Conservation (phyloP, 1,139 yeast species). For the Kazachstania sp. region DNA sequence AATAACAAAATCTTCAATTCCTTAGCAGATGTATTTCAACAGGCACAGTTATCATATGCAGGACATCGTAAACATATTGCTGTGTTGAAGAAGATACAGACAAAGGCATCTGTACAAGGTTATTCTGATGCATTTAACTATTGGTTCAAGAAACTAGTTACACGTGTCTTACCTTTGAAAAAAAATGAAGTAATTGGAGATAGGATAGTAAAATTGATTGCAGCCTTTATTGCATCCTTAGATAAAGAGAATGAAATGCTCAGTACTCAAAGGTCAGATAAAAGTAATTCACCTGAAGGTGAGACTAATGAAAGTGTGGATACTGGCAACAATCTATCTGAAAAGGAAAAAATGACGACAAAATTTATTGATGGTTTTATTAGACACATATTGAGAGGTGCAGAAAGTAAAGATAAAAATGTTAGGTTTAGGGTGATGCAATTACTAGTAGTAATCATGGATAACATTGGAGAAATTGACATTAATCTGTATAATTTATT, state of each 20-base stretch:
- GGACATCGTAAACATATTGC: conserved; percentile 71
- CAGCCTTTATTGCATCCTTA: conserved; percentile 46
- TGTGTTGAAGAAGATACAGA: conserved; percentile 51
- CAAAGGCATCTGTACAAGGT: conserved; percentile 45
- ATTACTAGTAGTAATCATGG: conserved; percentile 63
- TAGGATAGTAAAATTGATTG: conserved; percentile 64
- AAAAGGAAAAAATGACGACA: conserved; percentile 37
- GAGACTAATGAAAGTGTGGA: conserved; percentile 12
- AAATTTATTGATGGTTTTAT: conserved; percentile 55
- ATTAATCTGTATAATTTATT: conserved; percentile 61
- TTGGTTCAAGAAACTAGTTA: conserved; percentile 51
- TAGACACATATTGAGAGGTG: conserved; percentile 62
- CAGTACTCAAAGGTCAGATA: conserved; percentile 30
- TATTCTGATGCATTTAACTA: conserved; percentile 51
- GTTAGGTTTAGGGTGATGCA: conserved; percentile 81
- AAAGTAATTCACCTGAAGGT: background rate
- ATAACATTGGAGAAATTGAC: conserved; percentile 67
- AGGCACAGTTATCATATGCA: conserved; percentile 62
- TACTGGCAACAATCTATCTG: conserved; percentile 24
- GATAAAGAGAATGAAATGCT: conserved; percentile 28
- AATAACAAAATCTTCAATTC: conserved; percentile 36
- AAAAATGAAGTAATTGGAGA: conserved; percentile 70
- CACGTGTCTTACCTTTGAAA: conserved; percentile 58
- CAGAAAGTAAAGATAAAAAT: conserved; percentile 64
- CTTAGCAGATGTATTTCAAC: conserved; percentile 68